phyloP scores from a whole-genome alignment of 2,329 filamentous ascomycete species.

The Clonostachys solani region DNA sequence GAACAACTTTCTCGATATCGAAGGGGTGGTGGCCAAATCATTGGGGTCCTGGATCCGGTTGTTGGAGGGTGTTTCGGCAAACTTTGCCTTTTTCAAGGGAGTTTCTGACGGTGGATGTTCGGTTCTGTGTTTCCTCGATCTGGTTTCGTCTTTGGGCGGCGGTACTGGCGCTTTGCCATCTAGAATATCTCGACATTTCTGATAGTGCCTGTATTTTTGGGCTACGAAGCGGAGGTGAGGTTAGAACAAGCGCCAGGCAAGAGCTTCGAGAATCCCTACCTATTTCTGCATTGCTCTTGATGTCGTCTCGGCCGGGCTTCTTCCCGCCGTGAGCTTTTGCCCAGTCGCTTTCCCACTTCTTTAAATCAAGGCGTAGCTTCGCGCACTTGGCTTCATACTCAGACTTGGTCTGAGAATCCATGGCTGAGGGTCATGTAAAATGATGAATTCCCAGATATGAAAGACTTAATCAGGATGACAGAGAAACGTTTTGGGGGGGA shows the following conservation, averaged over 20 bases:
- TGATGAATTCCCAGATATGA: no score
- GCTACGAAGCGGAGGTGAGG: constrained; percentile 32
- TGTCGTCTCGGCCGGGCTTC: constrained; percentile 71
- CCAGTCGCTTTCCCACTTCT: constrained; percentile 71
- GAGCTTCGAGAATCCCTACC: constrained; percentile 41
- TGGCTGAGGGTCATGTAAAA: constrained; percentile 11
- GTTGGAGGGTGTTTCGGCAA: constrained; percentile 43
- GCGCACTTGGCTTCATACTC: constrained; percentile 45
- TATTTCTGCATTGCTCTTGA: constrained; percentile 68
- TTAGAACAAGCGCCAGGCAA: background rate
- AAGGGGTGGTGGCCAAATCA: constrained; percentile 49
- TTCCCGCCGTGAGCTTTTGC: constrained; percentile 55
- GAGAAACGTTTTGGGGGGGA: no score
- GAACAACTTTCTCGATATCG: constrained; percentile 53
- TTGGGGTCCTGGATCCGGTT: constrained; percentile 28
- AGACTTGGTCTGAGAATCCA: constrained; percentile 40
- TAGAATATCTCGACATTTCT: constrained; percentile 57
- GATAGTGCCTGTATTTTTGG: constrained; percentile 74
- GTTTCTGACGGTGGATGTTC: constrained; percentile 29
- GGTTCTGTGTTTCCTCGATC: constrained; percentile 29
- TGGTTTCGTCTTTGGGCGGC: constrained; percentile 29
- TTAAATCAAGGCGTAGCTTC: constrained; percentile 63
- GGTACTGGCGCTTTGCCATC: constrained; percentile 40
- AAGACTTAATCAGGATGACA: no score
- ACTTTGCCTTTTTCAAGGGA: constrained; percentile 45